Base-by-base conservation (phyloP, 2,329 filamentous ascomycete genomes). In the Nothophaeocryptopus gaeumannii region DNA sequence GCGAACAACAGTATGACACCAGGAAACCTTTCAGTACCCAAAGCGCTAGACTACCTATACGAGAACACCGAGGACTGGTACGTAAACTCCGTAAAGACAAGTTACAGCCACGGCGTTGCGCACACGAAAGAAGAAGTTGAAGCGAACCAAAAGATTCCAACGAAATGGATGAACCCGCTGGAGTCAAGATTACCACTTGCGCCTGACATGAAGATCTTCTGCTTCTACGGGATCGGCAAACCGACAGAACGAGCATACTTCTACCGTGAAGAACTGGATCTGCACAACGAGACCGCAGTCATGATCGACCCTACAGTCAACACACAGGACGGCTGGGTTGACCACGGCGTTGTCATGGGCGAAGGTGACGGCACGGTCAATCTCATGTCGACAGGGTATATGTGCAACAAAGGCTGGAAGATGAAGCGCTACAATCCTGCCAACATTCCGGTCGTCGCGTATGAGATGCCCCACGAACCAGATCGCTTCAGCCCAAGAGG, bases 291-390 rank as follows among this genome's bases (percentile, higher is more conserved):
- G 8, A 75, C 89, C 13, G 89, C 89, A 61, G 61, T 68, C 8
- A 63, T 62, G 51, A 65, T 70, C 10, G 58, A 89, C 58, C 88
- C 84, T 2, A 87, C 88, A 34, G 85, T 89, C 61, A 86, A 84
- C 0, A 75, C 73, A 1, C 66, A 85, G 30, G 85, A 76, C 2
- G 70, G 69, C 14, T 69, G 72, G 14, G 70, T 80, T 4, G 91
- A 99, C 66, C 93, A 88, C 58, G 93, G 93, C 16, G 89, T 99
- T n/a, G 78, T 95, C 31, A 86, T 96, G 78, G 92, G 92, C 33
- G 93, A 97, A 69, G 93, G 93, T 3, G 93, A 99, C 61, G 93
- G 93, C 1, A 99, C 93, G 0, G 93, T 99, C 36, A 95, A 91
- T 58, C 71, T 99, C n/a, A 73, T 99, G 9, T 95, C 88, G 60